Conservation (phyloP, 1,139 yeast species). For the Blastobotrys ciferrii region DNA sequence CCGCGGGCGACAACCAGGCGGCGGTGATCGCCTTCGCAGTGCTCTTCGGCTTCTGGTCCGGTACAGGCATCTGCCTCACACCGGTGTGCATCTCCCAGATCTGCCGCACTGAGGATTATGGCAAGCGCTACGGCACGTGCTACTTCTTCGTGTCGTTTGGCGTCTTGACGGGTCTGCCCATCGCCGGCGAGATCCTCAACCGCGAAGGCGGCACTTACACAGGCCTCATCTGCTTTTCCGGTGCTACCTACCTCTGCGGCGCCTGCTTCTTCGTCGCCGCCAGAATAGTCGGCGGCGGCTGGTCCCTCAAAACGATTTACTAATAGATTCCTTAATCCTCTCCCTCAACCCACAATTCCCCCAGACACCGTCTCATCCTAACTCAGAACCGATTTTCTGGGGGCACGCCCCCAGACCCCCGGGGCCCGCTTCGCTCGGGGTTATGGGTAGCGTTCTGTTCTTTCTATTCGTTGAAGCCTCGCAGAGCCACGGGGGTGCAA, state of each 20-base stretch:
- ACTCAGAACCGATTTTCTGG: no score
- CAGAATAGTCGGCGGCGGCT: conserved; percentile 30
- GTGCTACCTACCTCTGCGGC: conserved; percentile 31
- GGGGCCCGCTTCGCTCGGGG: neutral
- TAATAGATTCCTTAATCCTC: conserved; percentile 5
- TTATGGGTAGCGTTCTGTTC: no score
- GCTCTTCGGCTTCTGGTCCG: conserved; percentile 54
- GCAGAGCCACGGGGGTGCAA: no score
- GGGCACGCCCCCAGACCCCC: no score
- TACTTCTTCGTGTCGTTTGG: conserved; percentile 63
- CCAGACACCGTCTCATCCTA: neutral
- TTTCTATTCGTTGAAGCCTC: no score
- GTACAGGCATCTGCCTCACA: conserved; percentile 47
- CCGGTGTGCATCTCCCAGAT: conserved; percentile 54
- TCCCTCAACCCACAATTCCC: neutral
- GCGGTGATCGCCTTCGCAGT: conserved; percentile 49
- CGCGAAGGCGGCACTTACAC: conserved; percentile 28
- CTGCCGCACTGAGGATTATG: conserved; percentile 61
- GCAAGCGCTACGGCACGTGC: conserved; percentile 67
- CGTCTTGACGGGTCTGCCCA: conserved; percentile 52
- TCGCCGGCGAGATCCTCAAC: conserved; percentile 48
- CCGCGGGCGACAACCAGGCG: conserved; percentile 46
- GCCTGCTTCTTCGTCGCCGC: conserved; percentile 28
- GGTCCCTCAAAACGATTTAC: conserved; percentile 23
- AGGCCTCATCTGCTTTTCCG: conserved; percentile 36